These are phyloP conservation scores for Bruguiera hainesii DNA, from an alignment of 441 rosid species.

Conservation along the genomic window DNA sequence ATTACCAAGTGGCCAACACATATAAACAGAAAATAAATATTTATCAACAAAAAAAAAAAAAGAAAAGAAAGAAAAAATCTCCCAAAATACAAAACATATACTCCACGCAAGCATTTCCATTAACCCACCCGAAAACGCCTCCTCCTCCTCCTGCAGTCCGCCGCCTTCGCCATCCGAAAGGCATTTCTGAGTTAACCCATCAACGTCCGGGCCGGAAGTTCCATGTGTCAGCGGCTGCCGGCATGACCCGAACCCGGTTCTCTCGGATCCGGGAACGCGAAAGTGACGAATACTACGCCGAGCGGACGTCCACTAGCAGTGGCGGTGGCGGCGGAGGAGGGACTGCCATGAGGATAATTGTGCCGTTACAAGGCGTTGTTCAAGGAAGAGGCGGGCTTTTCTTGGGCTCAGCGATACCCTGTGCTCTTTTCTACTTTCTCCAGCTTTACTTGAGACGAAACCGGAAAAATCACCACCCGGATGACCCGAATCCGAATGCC, in stretches of 20 bases:
- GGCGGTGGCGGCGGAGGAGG: conserved; percentile 40
- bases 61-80: no score
- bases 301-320: conserved; percentile 9
- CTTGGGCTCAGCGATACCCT: conserved; percentile 82
- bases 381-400: conserved; percentile 88
- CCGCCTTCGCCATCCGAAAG: no score
- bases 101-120: no score
- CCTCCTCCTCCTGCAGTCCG: no score
- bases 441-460: conserved; percentile 73
- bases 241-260: conserved; percentile 57
- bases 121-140: no score
- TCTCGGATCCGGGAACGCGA: conserved; percentile 37
- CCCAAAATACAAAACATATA: no score
- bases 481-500: conserved; percentile 26
- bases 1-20: no score
- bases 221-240: conserved; percentile 24
- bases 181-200: conserved; percentile 3
- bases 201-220: neutral
- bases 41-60: no score
- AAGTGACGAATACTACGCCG: conserved; percentile 27
- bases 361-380: conserved; percentile 83
- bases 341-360: conserved; percentile 87
- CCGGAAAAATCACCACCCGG: conserved; percentile 31
- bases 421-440: conserved; percentile 82
- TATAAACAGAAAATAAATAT: no score